Conservation (phyloP, 2,329 filamentous ascomycete species). For the Phialophora verrucosa region DNA sequence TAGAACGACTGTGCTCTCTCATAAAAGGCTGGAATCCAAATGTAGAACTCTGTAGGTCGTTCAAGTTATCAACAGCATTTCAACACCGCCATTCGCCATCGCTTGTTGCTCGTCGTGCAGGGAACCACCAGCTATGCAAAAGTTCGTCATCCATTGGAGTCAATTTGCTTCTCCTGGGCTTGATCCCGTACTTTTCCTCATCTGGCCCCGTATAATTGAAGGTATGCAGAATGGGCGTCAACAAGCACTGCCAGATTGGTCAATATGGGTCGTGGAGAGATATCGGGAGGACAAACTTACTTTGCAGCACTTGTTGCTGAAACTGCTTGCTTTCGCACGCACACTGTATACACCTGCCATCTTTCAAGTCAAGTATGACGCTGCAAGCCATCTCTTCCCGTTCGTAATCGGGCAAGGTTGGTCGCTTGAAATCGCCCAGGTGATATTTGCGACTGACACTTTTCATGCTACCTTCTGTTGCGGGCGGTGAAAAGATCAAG, state of each 20-base stretch:
- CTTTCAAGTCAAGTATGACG: conserved; percentile 66
- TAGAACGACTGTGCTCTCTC: conserved; percentile 14
- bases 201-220: conserved; percentile 37
- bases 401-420: conserved; percentile 86
- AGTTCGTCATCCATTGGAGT: conserved; percentile 19
- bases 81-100: conserved; percentile 23
- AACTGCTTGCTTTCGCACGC: conserved; percentile 64
- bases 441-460: conserved; percentile 79
- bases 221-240: conserved; percentile 49
- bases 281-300: conserved; percentile 46
- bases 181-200: conserved; percentile 4
- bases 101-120: conserved; percentile 29
- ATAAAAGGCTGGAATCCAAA: conserved; percentile 15
- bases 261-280: background rate
- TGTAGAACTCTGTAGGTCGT: conserved; percentile 9
- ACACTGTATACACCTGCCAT: conserved; percentile 67
- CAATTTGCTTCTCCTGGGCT: conserved; percentile 16
- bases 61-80: conserved; percentile 19
- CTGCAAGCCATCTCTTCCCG: conserved; percentile 92
- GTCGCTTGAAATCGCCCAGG: conserved; percentile 78
- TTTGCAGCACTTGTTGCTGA: conserved; percentile 58
- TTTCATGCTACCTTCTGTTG: conserved; percentile 64
- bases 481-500: conserved; percentile 76
- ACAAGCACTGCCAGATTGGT: conserved; percentile 46
- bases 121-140: conserved; percentile 22